phyloP scores from a whole-genome alignment of 1,284 basidiomycete genomes.

The Ustilago sp. region DNA sequence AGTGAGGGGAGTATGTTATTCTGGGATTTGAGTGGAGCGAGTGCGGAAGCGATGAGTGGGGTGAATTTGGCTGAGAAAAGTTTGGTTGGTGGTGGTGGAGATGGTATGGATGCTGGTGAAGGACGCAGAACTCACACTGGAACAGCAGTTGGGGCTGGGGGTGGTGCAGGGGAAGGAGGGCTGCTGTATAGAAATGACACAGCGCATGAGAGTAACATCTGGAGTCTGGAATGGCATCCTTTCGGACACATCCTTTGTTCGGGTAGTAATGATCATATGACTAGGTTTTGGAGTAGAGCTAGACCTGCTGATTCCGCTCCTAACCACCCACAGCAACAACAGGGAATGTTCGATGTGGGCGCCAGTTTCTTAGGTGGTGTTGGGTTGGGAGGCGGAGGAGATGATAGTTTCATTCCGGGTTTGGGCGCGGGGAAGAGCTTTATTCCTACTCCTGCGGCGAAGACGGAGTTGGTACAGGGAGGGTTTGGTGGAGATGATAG shows the following conservation, averaged over 20 bases:
- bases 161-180: conserved; percentile 16
- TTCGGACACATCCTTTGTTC: conserved; percentile 92
- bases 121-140: conserved; percentile 11
- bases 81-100: conserved; percentile 36
- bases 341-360: conserved; percentile 2
- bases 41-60: conserved; percentile 15
- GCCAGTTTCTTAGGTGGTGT: conserved; percentile 7
- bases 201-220: conserved; percentile 97
- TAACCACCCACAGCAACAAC: neutral
- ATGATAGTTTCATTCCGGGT: conserved; percentile 47
- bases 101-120: conserved; percentile 39
- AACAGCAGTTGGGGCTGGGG: conserved; percentile 26
- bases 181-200: conserved; percentile 86
- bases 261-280: conserved; percentile 96
- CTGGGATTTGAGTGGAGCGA: conserved; percentile 78
- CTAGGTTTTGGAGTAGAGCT: conserved; percentile 94
- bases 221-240: conserved; percentile 94
- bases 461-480: neutral
- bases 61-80: conserved; percentile 17
- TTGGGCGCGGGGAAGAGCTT: conserved; percentile 19
- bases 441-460: conserved; percentile 12
- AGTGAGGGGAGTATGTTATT: conserved; percentile 91
- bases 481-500: conserved; percentile 22
- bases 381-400: conserved; percentile 6
- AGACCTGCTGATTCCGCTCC: conserved; percentile 74